These are phyloP conservation scores for Tricholoma terreum DNA, from an alignment of 768 basidiomycete species.

Conservation along the genomic window DNA sequence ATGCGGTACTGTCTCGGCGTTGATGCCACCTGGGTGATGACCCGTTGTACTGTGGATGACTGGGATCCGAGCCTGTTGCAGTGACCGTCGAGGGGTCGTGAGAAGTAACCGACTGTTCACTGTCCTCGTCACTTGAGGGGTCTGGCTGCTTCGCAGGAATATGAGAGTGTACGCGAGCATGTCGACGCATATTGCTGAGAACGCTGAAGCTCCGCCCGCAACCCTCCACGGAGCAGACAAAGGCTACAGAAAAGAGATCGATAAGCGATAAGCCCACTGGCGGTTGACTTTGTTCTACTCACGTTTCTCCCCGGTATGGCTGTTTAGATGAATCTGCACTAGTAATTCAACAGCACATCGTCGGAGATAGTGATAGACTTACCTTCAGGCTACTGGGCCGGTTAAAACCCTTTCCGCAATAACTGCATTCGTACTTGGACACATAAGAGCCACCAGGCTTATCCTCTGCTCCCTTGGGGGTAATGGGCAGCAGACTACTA, in stretches of 20 bases:
- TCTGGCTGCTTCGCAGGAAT: constrained; percentile 31
- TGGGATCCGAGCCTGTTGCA: background rate
- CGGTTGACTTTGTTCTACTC: constrained; percentile 28
- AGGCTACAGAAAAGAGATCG: constrained; percentile 45
- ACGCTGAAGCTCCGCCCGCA: constrained; percentile 85
- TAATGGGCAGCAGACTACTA: background rate
- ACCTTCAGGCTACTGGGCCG: constrained; percentile 83
- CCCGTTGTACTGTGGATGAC: constrained; percentile 5
- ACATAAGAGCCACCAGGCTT: constrained; percentile 24
- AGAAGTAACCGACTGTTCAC: constrained; percentile 29
- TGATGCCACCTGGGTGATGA: constrained; percentile 24
- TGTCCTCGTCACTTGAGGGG: constrained; percentile 44
- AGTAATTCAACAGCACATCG: constrained; percentile 6
- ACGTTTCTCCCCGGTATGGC: constrained; percentile 86
- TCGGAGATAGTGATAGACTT: constrained; percentile 15
- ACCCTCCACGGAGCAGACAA: constrained; percentile 67
- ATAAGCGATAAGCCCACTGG: constrained; percentile 10
- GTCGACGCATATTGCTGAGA: constrained; percentile 85
- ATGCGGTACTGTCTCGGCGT: constrained; percentile 38
- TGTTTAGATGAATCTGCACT: constrained; percentile 74
- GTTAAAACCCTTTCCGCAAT: constrained; percentile 80
- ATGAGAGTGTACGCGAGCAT: constrained; percentile 66
- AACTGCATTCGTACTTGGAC: constrained; percentile 70
- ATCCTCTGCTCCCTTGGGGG: constrained; percentile 8
- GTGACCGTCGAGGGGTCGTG: constrained; percentile 5